Evolutionary conservation across 768 basidiomycete genomes (phyloP).

Genomic region (Tricholoma furcatifolium): DNA sequence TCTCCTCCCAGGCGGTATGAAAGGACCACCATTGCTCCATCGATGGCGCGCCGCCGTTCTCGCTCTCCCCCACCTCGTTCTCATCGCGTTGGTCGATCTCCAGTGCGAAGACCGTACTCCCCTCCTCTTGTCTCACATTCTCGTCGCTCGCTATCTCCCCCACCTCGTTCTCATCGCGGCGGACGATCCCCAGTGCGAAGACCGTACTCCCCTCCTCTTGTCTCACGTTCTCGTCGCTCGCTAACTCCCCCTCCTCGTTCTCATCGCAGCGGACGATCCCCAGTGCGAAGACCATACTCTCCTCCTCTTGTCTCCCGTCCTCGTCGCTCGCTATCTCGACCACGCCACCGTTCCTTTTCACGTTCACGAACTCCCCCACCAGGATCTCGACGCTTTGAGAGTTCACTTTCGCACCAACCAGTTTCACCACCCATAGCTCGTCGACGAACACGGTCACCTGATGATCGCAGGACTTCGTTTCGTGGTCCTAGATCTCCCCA

Average conservation of each 20-base stretch:
- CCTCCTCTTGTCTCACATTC: slow-evolving; percentile 8
- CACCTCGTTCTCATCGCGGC: slow-evolving; percentile 1
- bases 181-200: neutral
- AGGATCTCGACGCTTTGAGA: neutral
- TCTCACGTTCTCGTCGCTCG: slow-evolving; percentile 5
- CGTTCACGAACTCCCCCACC: neutral
- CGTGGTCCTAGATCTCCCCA: neutral
- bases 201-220: neutral
- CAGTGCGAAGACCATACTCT: neutral
- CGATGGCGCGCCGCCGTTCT: neutral
- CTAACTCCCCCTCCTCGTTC: neutral
- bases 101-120: neutral
- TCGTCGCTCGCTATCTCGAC: slow-evolving; percentile 1
- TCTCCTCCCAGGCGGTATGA: neutral
- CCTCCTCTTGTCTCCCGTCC: slow-evolving; percentile 8
- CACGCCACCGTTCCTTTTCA: slow-evolving; percentile 3
- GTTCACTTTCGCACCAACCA: neutral
- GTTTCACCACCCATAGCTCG: neutral
- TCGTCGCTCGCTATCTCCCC: neutral
- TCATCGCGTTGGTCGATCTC: neutral
- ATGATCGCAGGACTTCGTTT: neutral
- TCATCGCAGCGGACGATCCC: neutral
- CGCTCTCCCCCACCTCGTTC: slow-evolving; percentile 5
- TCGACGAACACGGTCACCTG: neutral
- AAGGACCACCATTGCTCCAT: neutral